phyloP scores from a whole-genome alignment of 495 filamentous ascomycete species.

The Pyrenula aspistea region DNA sequence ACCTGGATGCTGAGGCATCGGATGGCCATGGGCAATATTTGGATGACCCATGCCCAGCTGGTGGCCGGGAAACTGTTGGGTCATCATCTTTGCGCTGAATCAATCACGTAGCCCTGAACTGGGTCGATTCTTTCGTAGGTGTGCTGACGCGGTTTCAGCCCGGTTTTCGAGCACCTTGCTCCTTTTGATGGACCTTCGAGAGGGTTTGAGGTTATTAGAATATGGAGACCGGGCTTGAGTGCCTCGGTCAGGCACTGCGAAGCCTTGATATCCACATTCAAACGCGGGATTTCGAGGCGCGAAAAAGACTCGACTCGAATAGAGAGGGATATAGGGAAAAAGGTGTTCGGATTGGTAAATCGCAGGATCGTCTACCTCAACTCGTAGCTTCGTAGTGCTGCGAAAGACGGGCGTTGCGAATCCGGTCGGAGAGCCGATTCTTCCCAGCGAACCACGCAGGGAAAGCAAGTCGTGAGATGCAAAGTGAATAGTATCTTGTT shows the following conservation, averaged over 20 bases:
- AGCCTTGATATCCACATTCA: neutral
- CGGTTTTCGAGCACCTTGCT: too few species aligned
- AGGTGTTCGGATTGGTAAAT: neutral
- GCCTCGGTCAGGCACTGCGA: neutral
- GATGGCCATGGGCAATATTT: constrained; percentile 67
- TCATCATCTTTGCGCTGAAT: neutral
- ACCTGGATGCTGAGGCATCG: constrained; percentile 65
- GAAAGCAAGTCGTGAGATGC: neutral
- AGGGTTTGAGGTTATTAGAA: too few species aligned
- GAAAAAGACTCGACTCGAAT: neutral
- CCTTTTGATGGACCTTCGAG: too few species aligned
- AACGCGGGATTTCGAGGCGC: neutral
- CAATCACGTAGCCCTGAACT: too few species aligned
- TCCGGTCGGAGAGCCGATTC: neutral
- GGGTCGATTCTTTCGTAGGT: too few species aligned
- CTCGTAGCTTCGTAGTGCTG: neutral
- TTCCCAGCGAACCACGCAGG: neutral
- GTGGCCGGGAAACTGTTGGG: neutral
- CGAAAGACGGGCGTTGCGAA: neutral
- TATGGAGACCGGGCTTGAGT: neutral
- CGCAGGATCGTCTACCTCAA: neutral
- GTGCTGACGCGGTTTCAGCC: too few species aligned
- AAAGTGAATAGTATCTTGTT: too few species aligned
- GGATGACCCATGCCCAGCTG: constrained; percentile 50
- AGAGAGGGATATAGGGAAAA: neutral